Evolutionary conservation across 352 stramenopile species (phyloP).

Genomic region (Pythium dissotocum): DNA sequence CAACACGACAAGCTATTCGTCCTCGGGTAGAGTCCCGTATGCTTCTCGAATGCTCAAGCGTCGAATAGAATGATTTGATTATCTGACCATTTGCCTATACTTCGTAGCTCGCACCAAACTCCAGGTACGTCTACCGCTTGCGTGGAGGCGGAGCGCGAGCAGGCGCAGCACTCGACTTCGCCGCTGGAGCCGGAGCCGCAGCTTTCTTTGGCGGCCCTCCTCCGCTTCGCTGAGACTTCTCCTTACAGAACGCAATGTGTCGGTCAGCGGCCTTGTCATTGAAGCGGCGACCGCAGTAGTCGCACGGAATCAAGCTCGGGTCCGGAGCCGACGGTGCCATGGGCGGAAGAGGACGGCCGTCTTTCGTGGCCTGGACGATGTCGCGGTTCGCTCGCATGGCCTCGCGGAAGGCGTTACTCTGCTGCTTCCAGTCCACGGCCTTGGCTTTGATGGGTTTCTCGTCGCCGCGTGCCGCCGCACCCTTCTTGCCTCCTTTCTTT

Average conservation of each 20-base stretch:
- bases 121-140: conserved; percentile 21
- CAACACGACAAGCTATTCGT: conserved; percentile 59
- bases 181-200: conserved; percentile 29
- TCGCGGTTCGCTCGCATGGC: conserved; percentile 86
- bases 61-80: conserved; percentile 3
- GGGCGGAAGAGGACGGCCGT: conserved; percentile 62
- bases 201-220: conserved; percentile 45
- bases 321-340: conserved; percentile 65
- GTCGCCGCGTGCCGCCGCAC: conserved; percentile 27
- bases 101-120: background rate
- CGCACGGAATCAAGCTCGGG: conserved; percentile 88
- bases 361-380: conserved; percentile 63
- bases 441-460: conserved; percentile 65
- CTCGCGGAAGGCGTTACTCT: conserved; percentile 84
- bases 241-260: conserved; percentile 91
- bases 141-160: conserved; percentile 26
- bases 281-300: conserved; percentile 90
- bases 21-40: conserved; percentile 29
- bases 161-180: conserved; percentile 37
- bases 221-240: conserved; percentile 69
- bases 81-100: background rate
- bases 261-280: conserved; percentile 91
- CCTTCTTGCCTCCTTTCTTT: conserved; percentile 26
- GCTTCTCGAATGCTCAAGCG: background rate
- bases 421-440: conserved; percentile 79